Evolutionary conservation across 140 eudicot species (phyloP), one percentile per base, ranked within the genome.

Genomic region (Flaveria floridana): DNA sequence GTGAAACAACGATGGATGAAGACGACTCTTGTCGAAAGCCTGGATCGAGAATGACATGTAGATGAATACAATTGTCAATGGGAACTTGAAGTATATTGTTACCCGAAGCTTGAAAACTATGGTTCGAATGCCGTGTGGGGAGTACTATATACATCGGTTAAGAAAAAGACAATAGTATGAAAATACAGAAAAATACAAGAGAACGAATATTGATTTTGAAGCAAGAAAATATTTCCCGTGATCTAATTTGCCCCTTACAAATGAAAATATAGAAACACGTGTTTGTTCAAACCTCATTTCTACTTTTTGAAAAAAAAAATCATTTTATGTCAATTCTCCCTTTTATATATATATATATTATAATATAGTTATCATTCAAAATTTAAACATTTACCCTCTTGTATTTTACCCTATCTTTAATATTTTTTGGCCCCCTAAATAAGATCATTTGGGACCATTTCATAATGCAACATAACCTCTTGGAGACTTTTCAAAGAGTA

Each of bases 361-460:
- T 55, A 55, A 34, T 19, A 18, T 16, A 55, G 7, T 18, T 19
- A 19, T 55, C 62, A 55, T 19, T 18, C 20, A 55, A 55, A 55
- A 1, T 61, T 30, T 62, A 5, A 23, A n/a, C 26, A 23, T 30
- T 18, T 44, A 23, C 61, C 46, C 47, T 26, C 21, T 62, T 47
- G 72, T 48, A 16, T 15, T 64, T 48, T 30, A 2, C 11, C 34
- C n/a, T 42, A 18, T 16, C 41, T 9, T 37, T 55, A 19, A 76
- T 76, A 23, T 18, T 41, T 20, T 26, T 52, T 68, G 70, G 71
- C 44, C 59, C 70, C 70, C 46, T 6, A 56, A 39, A 23, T 21
- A 53, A 66, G 66, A 76, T 65, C 73, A 65, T 53, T 65, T 76
- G 80, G 75, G 81, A 67, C 81, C 81, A 42, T 76, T 55, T 41